Percentiles rank a stretch among this genome's conserved stretches.
These are phyloP conservation scores for Calonectria pauciramosa DNA, from an alignment of 2,329 filamentous ascomycete genomes.

Conservation along the genomic window DNA sequence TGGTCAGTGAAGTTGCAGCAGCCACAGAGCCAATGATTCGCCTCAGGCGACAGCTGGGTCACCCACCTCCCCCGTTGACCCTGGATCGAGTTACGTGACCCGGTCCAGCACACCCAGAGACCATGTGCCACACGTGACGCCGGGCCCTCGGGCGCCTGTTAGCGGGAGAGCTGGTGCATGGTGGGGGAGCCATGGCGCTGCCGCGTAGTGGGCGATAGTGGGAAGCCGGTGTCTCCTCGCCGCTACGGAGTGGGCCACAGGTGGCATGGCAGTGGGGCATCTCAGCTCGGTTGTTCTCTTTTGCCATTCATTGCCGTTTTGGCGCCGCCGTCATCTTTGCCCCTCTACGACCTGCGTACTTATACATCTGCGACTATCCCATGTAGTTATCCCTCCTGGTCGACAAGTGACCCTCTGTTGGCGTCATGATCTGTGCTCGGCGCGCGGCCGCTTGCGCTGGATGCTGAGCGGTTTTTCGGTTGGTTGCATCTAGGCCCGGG, in stretches of 20 bases:
- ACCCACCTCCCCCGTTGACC: conserved; percentile 16
- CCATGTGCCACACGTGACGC: conserved; percentile 27
- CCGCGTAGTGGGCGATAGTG: conserved; percentile 23
- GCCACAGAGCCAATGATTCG: conserved; percentile 24
- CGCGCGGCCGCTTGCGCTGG: neutral
- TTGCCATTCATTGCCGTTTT: conserved; percentile 16
- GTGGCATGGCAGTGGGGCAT: conserved; percentile 31
- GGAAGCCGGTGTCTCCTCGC: conserved; percentile 18
- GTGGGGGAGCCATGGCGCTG: conserved; percentile 21
- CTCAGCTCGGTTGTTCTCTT: conserved; percentile 24
- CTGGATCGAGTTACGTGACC: conserved; percentile 9
- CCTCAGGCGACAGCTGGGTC: conserved; percentile 2
- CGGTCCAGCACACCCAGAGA: neutral
- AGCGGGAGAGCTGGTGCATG: conserved; percentile 13
- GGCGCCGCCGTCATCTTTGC: conserved; percentile 13
- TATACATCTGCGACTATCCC: conserved; percentile 8
- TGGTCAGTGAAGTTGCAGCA: conserved; percentile 19
- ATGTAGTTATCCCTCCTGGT: conserved; percentile 11
- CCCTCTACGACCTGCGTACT: conserved; percentile 18
- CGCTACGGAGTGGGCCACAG: conserved; percentile 33
- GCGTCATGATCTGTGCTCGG: conserved; percentile 14
- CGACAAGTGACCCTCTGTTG: conserved; percentile 11
- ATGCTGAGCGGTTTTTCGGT: conserved; percentile 5
- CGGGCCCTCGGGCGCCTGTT: conserved; percentile 21
- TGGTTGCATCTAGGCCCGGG: neutral